Evolutionary conservation across 2,329 filamentous ascomycete genomes (phyloP).

Genomic region (Aspergillus tamarii): DNA sequence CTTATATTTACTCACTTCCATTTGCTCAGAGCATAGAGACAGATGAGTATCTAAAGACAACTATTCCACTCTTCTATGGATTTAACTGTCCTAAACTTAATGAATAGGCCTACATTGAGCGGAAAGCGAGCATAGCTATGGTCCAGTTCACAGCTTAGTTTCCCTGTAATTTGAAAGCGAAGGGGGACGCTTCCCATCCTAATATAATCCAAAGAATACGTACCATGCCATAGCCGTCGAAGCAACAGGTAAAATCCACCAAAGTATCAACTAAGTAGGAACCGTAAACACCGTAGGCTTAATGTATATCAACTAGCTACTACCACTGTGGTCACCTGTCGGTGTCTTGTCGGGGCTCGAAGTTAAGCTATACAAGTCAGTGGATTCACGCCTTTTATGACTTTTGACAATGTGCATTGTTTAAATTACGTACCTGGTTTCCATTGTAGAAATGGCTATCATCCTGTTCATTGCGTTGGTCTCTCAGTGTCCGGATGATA

Average conservation of each 20-base stretch:
- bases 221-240: not conserved
- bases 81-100: not conserved
- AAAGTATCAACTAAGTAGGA: not conserved
- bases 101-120: not conserved
- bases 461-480: constrained; percentile 57
- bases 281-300: not conserved
- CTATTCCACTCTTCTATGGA: constrained; percentile 23
- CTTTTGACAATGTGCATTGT: not conserved
- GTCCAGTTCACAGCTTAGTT: not conserved
- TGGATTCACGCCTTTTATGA: not conserved
- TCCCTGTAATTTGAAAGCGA: not conserved
- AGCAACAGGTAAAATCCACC: not conserved
- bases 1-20: constrained; percentile 10
- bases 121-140: not conserved
- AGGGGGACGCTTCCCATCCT: not conserved
- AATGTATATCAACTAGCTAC: not conserved
- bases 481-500: constrained; percentile 57
- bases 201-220: not conserved
- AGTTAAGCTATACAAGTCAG: constrained; percentile 24
- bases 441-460: constrained; percentile 85
- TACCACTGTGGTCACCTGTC: constrained; percentile 13
- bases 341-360: constrained; percentile 22
- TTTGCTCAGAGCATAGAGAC: constrained; percentile 12
- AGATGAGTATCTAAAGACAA: constrained; percentile 15
- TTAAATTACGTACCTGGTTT: constrained; percentile 68